phyloP scores from a whole-genome alignment of 352 stramenopile genomes.

The Globisporangium apiculatum region DNA sequence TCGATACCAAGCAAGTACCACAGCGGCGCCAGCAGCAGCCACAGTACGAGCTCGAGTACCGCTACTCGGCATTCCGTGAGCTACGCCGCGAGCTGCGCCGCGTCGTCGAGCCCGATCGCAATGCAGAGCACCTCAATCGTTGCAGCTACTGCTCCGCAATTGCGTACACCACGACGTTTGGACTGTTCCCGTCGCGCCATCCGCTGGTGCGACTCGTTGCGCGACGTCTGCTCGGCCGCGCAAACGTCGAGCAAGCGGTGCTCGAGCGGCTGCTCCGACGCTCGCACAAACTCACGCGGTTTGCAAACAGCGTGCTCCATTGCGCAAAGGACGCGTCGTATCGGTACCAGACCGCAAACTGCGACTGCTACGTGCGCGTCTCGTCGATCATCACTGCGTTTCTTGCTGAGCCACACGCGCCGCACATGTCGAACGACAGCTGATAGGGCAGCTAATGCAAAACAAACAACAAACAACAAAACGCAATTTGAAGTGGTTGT shows the following conservation, averaged over 20 bases:
- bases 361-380: slow-evolving; percentile 36
- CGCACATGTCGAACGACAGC: slow-evolving; percentile 2
- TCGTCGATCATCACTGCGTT: slow-evolving; percentile 51
- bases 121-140: slow-evolving; percentile 36
- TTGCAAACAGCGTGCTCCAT: slow-evolving; percentile 37
- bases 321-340: slow-evolving; percentile 48
- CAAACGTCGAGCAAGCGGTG: slow-evolving; percentile 5
- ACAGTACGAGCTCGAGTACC: slow-evolving; percentile 32
- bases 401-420: slow-evolving; percentile 23
- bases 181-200: slow-evolving; percentile 37
- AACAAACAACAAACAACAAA: too few relatives aligned
- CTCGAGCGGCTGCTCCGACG: slow-evolving; percentile 17
- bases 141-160: slow-evolving; percentile 49
- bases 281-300: slow-evolving; percentile 26
- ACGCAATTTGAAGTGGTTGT: too few relatives aligned
- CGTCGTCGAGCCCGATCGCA: slow-evolving; percentile 16
- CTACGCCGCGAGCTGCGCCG: slow-evolving; percentile 32
- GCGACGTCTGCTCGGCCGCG: slow-evolving; percentile 5
- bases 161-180: slow-evolving; percentile 27
- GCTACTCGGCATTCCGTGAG: slow-evolving; percentile 46
- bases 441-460: too few relatives aligned
- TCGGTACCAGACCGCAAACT: slow-evolving; percentile 29
- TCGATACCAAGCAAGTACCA: background rate
- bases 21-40: slow-evolving; percentile 3
- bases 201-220: slow-evolving; percentile 17